A percentile compares a stretch with the other conserved stretches of the same genome.
Conservation (phyloP, 1,284 basidiomycete genomes). For the Rhodotorula sp. region DNA sequence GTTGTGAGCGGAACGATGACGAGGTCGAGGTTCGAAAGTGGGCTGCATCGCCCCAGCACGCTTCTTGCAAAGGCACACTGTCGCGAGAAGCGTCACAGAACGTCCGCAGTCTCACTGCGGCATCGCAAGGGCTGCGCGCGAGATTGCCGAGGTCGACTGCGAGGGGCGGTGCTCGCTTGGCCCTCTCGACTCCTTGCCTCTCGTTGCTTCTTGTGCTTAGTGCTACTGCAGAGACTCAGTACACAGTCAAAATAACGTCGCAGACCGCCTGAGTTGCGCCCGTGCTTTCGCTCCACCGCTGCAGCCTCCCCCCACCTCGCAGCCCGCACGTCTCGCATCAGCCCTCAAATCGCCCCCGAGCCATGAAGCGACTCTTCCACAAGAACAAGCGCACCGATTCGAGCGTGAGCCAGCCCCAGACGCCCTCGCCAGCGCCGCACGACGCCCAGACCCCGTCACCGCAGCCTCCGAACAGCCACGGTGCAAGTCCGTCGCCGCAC, state of each 20-base stretch:
- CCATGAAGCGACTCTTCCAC: slow-evolving; percentile 37
- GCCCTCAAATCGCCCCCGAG: not conserved
- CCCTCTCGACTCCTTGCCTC: not conserved
- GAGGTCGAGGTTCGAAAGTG: not conserved
- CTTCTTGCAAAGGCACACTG: not conserved
- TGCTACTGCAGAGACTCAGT: not conserved
- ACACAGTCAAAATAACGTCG: not conserved
- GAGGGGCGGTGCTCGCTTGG: not conserved
- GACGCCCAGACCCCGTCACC: not conserved
- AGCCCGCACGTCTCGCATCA: not conserved
- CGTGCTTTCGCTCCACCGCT: not conserved
- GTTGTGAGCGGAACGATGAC: no score
- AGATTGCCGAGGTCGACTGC: not conserved
- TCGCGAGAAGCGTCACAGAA: not conserved
- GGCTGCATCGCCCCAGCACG: no score
- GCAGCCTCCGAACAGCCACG: not conserved
- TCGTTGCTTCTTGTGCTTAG: not conserved
- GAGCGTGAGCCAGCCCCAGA: no score
- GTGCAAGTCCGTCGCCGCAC: not conserved
- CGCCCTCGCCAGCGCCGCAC: not conserved
- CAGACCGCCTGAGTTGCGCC: no score
- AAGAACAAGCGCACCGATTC: not conserved
- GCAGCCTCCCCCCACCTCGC: not conserved
- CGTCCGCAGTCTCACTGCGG: not conserved
- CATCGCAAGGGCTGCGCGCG: not conserved